Percentiles rank a stretch among this genome's conserved stretches.
phyloP scores from a whole-genome alignment of 768 basidiomycete species.

The Tylopilus sp. region DNA sequence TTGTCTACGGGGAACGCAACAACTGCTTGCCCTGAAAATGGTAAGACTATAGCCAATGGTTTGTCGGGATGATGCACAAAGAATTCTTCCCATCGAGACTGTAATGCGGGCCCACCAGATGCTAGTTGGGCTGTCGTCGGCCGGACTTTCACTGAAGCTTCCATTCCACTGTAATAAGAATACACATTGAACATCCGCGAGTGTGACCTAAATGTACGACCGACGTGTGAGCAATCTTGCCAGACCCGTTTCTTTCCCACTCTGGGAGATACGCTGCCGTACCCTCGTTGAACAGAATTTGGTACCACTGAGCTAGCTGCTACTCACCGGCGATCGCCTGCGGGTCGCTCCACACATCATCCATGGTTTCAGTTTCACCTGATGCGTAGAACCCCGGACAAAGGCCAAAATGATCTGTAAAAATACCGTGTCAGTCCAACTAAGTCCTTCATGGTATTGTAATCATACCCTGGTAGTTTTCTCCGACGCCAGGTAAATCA shows the following conservation, averaged over 20 bases:
- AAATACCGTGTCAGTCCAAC: constrained; percentile 34
- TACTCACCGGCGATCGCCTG: constrained; percentile 38
- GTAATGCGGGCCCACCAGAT: constrained; percentile 40
- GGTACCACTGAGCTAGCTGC: constrained; percentile 8
- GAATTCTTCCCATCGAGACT: constrained; percentile 48
- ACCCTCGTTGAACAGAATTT: background rate
- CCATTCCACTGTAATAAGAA: constrained; percentile 43
- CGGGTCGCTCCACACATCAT: constrained; percentile 40
- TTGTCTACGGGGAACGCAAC: background rate
- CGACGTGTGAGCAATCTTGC: constrained; percentile 55
- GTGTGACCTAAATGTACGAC: constrained; percentile 32
- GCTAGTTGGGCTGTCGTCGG: constrained; percentile 49
- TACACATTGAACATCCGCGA: background rate
- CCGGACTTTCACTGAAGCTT: constrained; percentile 53
- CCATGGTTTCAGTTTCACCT: constrained; percentile 47
- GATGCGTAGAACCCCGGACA: constrained; percentile 36
- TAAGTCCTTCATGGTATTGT: constrained; percentile 52
- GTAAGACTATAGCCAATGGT: constrained; percentile 44
- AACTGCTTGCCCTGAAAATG: constrained; percentile 38
- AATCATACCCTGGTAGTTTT: constrained; percentile 63
- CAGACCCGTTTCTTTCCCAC: constrained; percentile 39
- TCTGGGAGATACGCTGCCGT: constrained; percentile 27
- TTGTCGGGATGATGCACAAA: constrained; percentile 55
- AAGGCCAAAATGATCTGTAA: constrained; percentile 29
- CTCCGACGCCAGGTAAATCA: constrained; percentile 76